These are phyloP conservation scores for Gyromitra esculenta DNA, from an alignment of 2,329 filamentous ascomycete species.

Conservation along the genomic window DNA sequence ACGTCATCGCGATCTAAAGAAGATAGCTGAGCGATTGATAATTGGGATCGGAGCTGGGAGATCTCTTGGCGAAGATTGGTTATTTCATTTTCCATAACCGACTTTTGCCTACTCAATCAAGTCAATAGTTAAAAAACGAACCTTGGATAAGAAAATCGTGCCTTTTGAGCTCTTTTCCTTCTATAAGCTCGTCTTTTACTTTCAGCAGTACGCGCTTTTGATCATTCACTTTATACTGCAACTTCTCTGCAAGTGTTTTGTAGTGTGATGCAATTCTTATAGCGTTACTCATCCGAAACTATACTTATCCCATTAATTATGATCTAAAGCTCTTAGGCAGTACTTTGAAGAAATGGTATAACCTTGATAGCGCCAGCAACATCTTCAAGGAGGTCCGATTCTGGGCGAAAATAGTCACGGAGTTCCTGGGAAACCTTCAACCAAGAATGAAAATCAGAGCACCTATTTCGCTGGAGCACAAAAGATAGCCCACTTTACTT, in stretches of 20 bases:
- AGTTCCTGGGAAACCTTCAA: constrained; percentile 49
- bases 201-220: constrained; percentile 51
- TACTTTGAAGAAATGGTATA: background rate
- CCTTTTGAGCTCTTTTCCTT: constrained; percentile 54
- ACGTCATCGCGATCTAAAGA: constrained; percentile 39
- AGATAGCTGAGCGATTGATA: constrained; percentile 41
- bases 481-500: constrained; percentile 49
- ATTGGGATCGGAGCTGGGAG: constrained; percentile 41
- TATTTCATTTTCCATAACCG: constrained; percentile 46
- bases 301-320: constrained; percentile 16
- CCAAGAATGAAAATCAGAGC: constrained; percentile 38
- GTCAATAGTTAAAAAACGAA: constrained; percentile 16
- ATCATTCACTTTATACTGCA: constrained; percentile 50
- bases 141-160: constrained; percentile 12
- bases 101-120: constrained; percentile 38
- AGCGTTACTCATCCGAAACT: constrained; percentile 54
- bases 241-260: constrained; percentile 50
- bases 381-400: constrained; percentile 51
- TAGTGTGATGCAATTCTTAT: constrained; percentile 53
- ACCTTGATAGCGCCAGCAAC: constrained; percentile 54
- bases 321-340: background rate
- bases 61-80: constrained; percentile 42
- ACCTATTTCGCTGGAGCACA: constrained; percentile 16
- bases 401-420: constrained; percentile 53
- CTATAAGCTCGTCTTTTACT: constrained; percentile 53